These are phyloP conservation scores for Zygosaccharomyces kombuchaensis DNA, from an alignment of 805 yeast species.

Conservation along the genomic window DNA sequence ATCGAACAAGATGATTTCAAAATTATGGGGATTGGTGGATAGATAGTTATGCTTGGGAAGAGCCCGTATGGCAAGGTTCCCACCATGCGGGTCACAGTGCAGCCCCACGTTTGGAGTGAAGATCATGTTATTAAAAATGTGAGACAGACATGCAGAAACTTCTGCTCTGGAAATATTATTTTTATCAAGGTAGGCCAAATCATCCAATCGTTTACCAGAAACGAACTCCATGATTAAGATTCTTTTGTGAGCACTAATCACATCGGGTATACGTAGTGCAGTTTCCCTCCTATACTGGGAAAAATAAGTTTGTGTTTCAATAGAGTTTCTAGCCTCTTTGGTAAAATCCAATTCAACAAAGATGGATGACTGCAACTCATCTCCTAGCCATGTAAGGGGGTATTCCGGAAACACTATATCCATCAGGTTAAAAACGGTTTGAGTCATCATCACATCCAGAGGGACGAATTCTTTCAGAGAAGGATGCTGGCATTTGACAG, in stretches of 20 bases:
- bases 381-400: conserved; percentile 92
- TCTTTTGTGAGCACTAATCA: conserved; percentile 61
- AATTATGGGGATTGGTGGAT: conserved; percentile 53
- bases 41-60: conserved; percentile 26
- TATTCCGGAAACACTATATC: conserved; percentile 85
- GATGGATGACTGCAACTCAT: conserved; percentile 81
- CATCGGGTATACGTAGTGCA: conserved; percentile 74
- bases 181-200: conserved; percentile 56
- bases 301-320: conserved; percentile 65
- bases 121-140: conserved; percentile 90
- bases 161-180: conserved; percentile 68
- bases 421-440: conserved; percentile 67
- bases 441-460: conserved; percentile 74
- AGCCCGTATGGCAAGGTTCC: conserved; percentile 79
- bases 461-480: conserved; percentile 84
- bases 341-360: conserved; percentile 87
- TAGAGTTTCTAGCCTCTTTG: conserved; percentile 81
- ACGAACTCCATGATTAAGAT: conserved; percentile 85
- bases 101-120: conserved; percentile 87
- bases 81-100: conserved; percentile 99
- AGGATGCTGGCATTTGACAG: conserved; percentile 95
- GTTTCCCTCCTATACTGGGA: conserved; percentile 50
- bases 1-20: conserved; percentile 88
- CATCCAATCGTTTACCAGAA: conserved; percentile 78
- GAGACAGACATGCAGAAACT: conserved; percentile 81